phyloP scores from a whole-genome alignment of 176 grass and related monocot species.

The Stipa capillata region DNA sequence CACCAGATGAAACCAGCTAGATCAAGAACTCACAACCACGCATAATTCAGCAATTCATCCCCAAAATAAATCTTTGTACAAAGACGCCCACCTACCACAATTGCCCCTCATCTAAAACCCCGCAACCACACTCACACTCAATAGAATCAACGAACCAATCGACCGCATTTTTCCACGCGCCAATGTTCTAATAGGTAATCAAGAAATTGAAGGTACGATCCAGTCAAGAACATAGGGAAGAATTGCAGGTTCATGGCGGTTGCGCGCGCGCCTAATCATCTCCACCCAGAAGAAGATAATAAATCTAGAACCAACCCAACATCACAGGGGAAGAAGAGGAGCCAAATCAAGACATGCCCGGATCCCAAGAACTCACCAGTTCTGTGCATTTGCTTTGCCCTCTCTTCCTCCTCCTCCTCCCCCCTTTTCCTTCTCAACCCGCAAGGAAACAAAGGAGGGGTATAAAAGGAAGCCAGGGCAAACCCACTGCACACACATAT shows the following conservation, averaged over 20 bases:
- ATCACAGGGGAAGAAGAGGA: background rate
- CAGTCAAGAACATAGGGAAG: background rate
- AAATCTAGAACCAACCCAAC: constrained; percentile 14
- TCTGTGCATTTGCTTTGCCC: constrained; percentile 27
- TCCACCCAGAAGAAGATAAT: background rate
- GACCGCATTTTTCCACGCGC: background rate
- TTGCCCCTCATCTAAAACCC: constrained; percentile 12
- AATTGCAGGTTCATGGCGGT: background rate
- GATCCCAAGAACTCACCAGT: constrained; percentile 48
- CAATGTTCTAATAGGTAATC: background rate
- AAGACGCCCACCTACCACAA: too few relatives aligned
- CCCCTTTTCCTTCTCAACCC: constrained; percentile 11
- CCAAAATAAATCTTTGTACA: constrained; percentile 11
- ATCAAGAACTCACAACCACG: background rate
- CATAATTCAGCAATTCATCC: constrained; percentile 22
- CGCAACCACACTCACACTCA: background rate
- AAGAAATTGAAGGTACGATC: background rate
- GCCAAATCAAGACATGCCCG: constrained; percentile 5
- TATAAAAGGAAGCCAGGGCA: constrained; percentile 38
- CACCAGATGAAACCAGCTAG: background rate
- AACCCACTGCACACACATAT: too few relatives aligned
- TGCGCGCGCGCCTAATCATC: background rate
- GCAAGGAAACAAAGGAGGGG: constrained; percentile 33
- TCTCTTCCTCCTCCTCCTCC: background rate
- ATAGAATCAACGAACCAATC: background rate